A percentile compares a stretch with the other conserved stretches of the same genome.
Evolutionary conservation across 371 early-diverging fungal species (phyloP).

Genomic region (Mucor mucedo): DNA sequence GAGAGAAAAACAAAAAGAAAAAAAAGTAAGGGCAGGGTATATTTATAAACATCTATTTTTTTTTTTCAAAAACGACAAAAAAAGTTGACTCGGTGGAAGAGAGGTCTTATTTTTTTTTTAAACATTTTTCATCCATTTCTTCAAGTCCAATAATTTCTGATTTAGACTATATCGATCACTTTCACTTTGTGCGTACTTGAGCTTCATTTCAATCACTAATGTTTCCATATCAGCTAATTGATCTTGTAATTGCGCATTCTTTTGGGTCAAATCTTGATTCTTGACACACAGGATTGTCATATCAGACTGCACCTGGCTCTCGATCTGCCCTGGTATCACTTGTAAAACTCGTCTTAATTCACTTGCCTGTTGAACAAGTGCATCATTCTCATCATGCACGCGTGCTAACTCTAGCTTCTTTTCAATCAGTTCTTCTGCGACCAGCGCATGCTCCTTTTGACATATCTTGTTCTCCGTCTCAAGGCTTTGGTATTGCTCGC

Average conservation of each 20-base stretch:
- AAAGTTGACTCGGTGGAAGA: conserved; percentile 51
- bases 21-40: conserved; percentile 11
- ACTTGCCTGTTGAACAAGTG: conserved; percentile 61
- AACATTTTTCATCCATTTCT: conserved; percentile 43
- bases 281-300: conserved; percentile 78
- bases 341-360: conserved; percentile 61
- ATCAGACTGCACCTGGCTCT: conserved; percentile 71
- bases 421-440: conserved; percentile 58
- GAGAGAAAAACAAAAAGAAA: conserved; percentile 13
- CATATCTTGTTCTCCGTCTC: conserved; percentile 63
- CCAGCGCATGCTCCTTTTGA: conserved; percentile 73
- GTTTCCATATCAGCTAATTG: conserved; percentile 71
- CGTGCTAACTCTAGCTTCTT: conserved; percentile 62
- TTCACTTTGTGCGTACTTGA: conserved; percentile 78
- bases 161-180: conserved; percentile 66
- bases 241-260: conserved; percentile 80
- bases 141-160: conserved; percentile 67
- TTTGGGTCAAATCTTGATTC: conserved; percentile 72
- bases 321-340: conserved; percentile 62
- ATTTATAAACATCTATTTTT: conserved; percentile 19
- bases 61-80: conserved; percentile 8
- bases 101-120: not conserved
- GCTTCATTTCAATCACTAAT: conserved; percentile 71
- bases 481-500: conserved; percentile 57
- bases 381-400: conserved; percentile 60